Percentiles rank a stretch among this genome's conserved stretches.
Evolutionary conservation across 345 rosid genomes (phyloP).

Genomic region (Lepidium didymum): DNA sequence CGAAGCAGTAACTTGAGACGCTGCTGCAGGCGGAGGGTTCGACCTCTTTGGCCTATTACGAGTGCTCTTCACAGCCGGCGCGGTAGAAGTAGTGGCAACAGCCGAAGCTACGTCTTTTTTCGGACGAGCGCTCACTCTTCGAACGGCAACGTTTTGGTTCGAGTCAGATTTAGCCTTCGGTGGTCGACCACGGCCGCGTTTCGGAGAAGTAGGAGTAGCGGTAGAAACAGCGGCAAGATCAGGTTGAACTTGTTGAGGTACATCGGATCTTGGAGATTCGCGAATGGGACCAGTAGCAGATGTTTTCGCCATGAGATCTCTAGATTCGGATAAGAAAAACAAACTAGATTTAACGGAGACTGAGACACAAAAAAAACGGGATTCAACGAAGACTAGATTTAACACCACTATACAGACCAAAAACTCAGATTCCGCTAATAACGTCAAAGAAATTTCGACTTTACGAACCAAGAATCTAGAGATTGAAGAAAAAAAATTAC

Average conservation of each 20-base stretch:
- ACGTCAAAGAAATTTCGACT: background rate
- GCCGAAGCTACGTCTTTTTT: conserved; percentile 21
- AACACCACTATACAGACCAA: background rate
- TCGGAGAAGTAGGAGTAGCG: conserved; percentile 13
- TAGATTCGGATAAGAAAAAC: background rate
- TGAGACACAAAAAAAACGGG: background rate
- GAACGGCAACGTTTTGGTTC: background rate
- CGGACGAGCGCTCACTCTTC: conserved; percentile 35
- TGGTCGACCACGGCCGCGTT: conserved; percentile 70
- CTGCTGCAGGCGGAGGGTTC: background rate
- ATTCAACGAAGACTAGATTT: background rate
- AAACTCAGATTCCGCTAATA: background rate
- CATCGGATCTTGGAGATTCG: conserved; percentile 12
- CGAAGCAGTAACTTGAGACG: background rate
- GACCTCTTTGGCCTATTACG: conserved; percentile 25
- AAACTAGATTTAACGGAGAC: background rate
- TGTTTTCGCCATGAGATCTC: conserved; percentile 16
- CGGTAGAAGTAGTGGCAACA: background rate
- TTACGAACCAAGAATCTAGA: background rate
- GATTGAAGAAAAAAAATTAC: background rate
- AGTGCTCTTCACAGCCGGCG: conserved; percentile 3
- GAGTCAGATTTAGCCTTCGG: conserved; percentile 34
- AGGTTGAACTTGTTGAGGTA: background rate
- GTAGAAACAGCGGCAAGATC: conserved; percentile 15
- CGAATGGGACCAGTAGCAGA: background rate